Evolutionary conservation across 306 rosid species (phyloP), one percentile per base, ranked within the genome.

Genomic region (Quercus mongolica): DNA sequence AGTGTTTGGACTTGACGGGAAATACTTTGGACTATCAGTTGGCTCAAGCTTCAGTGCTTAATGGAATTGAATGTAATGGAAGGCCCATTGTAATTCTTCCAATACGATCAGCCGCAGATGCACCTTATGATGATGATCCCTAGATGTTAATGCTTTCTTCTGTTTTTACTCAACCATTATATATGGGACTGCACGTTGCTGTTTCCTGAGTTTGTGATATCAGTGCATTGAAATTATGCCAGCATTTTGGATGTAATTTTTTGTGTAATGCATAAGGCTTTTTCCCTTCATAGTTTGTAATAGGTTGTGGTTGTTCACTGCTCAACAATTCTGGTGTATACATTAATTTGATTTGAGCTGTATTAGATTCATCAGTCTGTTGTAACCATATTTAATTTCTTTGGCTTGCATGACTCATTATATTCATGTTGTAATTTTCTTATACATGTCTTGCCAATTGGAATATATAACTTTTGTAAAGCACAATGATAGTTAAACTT

Each of bases 61-160:
- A 80, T 4, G 88, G 88, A 77, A 75, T 89, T 80, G 75, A 77
- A 77, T 58, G 68, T 67, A 59, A 79, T 80, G 87, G 80, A 74
- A 80, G 69, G 74, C 88, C 90, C n/a, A 59, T 85, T 58, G 59
- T 91, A 81, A 75, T 86, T 72, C 83, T 84, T 80, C 85, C 94
- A 64, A 38, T 80, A 6, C 19, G 84, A 56, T 84, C 82, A 31
- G 61, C 78, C 55, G 11, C 46, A 15, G 80, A 54, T 79, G 87
- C 79, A 68, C 96, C 80, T 64, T 64, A 85, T 30, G 97, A 95
- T 12, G 87, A 84, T 78, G 99, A 95, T 83, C 99, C 98, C 13
- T 95, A 88, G 87, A 55, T 65, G 56, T 76, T 30, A 20, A 38
- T 14, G 76, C 54, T 61, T 68, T 74, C 31, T 19, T 31, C 46